Evolutionary conservation across 2,329 filamentous ascomycete genomes (phyloP).

Genomic region (Aschersonia sp.): DNA sequence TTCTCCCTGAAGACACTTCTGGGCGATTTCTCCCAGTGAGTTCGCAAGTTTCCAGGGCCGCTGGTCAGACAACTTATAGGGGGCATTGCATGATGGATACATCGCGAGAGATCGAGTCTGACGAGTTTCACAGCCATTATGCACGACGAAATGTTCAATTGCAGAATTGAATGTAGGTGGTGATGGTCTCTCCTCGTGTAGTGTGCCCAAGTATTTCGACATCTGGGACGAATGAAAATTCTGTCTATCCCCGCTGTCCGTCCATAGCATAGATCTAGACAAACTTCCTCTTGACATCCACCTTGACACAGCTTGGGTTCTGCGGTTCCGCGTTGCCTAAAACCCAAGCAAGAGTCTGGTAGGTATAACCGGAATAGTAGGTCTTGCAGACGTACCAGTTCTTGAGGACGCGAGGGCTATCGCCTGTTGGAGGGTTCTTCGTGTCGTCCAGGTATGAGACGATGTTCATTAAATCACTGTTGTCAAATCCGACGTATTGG

Average conservation of each 20-base stretch:
- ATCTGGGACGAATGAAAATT: too few relatives aligned
- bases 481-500: conserved; percentile 11
- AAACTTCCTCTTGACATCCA: conserved; percentile 9
- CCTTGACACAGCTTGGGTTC: conserved; percentile 10
- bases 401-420: conserved; percentile 3
- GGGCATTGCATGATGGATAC: too few relatives aligned
- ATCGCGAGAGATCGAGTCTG: too few relatives aligned
- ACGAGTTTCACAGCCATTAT: too few relatives aligned
- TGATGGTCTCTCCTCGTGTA: too few relatives aligned
- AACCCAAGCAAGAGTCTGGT: conserved; percentile 8
- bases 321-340: conserved; percentile 7
- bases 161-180: too few relatives aligned
- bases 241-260: neutral
- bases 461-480: conserved; percentile 4
- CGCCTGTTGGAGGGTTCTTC: conserved; percentile 1
- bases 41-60: too few relatives aligned
- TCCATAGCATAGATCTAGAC: neutral
- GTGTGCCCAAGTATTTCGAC: too few relatives aligned
- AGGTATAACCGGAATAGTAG: conserved; percentile 7
- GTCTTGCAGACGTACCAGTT: conserved; percentile 9
- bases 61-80: too few relatives aligned
- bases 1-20: too few relatives aligned
- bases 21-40: too few relatives aligned
- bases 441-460: conserved; percentile 9
- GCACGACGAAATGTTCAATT: too few relatives aligned